A percentile compares a stretch with the other conserved stretches of the same genome.
These are phyloP conservation scores for Entamoeba moshkovskii DNA, from an alignment of 208 protist genomes.

Conservation along the genomic window DNA sequence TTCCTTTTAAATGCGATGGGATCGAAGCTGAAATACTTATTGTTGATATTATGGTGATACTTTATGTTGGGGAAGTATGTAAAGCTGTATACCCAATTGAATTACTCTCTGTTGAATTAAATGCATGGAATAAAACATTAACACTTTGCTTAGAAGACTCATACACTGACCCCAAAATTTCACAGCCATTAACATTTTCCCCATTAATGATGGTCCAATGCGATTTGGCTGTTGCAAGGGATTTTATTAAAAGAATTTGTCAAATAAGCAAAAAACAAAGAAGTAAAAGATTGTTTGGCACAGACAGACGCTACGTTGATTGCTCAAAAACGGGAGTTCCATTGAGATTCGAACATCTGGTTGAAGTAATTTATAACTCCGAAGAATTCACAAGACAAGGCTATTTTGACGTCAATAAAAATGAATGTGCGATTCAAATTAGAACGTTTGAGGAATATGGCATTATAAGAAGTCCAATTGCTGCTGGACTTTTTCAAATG, in stretches of 20 bases:
- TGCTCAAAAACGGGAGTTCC: neutral
- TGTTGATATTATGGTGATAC: neutral
- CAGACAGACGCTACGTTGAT: neutral
- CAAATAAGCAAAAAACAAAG: neutral
- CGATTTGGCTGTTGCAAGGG: neutral
- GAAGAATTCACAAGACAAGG: neutral
- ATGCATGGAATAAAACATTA: neutral
- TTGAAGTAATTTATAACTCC: neutral
- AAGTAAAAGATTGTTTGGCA: neutral
- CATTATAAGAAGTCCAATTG: neutral
- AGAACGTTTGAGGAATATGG: neutral
- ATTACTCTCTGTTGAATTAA: neutral
- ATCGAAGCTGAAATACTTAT: neutral
- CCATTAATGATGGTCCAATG: neutral
- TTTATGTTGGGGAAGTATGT: neutral
- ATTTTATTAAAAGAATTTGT: neutral
- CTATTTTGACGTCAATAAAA: neutral
- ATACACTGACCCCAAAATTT: no score
- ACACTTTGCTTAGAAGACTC: no score
- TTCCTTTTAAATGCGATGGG: neutral
- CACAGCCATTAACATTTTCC: neutral
- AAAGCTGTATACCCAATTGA: neutral
- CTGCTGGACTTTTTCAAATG: neutral
- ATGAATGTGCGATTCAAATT: neutral
- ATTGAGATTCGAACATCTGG: neutral